Percentiles rank a stretch among this genome's conserved stretches.
These are phyloP conservation scores for Letharia lupina DNA, from an alignment of 495 filamentous ascomycete species.

Conservation along the genomic window DNA sequence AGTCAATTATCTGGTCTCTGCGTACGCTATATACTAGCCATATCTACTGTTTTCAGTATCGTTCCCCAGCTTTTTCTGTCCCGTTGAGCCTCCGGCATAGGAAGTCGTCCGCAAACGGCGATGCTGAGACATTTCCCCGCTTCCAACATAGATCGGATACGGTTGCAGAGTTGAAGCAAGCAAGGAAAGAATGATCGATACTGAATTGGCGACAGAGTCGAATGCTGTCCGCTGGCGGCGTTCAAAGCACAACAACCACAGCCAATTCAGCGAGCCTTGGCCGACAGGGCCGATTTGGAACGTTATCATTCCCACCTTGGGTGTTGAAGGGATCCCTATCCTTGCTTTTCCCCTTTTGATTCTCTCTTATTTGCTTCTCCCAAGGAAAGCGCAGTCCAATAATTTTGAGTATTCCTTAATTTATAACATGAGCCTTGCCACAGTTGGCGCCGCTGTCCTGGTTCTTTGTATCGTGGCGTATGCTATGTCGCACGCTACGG, in stretches of 20 bases:
- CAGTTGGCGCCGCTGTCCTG: slow-evolving; percentile 6
- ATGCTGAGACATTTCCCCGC: neutral
- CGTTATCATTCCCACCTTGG: neutral
- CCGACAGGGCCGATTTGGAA: neutral
- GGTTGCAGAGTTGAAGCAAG: neutral
- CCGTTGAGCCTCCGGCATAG: neutral
- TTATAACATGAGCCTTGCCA: slow-evolving; percentile 9
- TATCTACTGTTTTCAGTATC: neutral
- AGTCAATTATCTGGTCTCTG: neutral
- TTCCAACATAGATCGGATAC: neutral
- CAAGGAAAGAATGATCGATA: neutral
- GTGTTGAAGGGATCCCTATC: neutral
- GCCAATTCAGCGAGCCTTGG: neutral
- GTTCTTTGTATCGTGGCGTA: slow-evolving; percentile 2
- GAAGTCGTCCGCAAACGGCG: neutral
- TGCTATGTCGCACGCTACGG: slow-evolving; percentile 5
- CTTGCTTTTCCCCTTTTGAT: neutral
- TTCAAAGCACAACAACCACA: neutral
- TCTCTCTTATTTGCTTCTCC: neutral
- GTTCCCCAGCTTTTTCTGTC: neutral
- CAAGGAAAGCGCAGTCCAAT: neutral
- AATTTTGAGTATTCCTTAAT: neutral
- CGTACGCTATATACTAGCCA: neutral
- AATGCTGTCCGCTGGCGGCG: neutral
- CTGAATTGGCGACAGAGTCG: neutral